Conservation (phyloP, 2,329 filamentous ascomycete genomes). For the Aspergillus sp. region DNA sequence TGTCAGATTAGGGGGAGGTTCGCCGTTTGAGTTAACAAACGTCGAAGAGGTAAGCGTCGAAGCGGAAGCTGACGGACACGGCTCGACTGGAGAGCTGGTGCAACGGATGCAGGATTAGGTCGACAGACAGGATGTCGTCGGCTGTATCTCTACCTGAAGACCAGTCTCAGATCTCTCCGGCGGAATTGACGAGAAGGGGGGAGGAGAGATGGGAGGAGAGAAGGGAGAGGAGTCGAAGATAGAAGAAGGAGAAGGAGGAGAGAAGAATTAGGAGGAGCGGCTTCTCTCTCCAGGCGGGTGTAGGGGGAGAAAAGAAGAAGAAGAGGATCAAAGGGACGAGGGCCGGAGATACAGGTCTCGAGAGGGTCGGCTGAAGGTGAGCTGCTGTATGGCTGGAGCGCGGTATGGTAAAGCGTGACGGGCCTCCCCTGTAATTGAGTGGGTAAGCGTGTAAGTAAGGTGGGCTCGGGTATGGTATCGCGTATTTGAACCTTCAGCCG, state of each 20-base stretch:
- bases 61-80: slow-evolving; percentile 38
- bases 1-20: slow-evolving; percentile 26
- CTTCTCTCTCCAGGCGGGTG: slow-evolving; percentile 45
- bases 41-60: slow-evolving; percentile 37
- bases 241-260: slow-evolving; percentile 30
- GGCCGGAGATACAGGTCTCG: slow-evolving; percentile 27
- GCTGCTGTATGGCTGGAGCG: slow-evolving; percentile 6
- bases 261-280: slow-evolving; percentile 37
- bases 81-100: slow-evolving; percentile 39
- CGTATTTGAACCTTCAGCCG: neutral
- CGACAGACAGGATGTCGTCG: slow-evolving; percentile 26
- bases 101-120: slow-evolving; percentile 29
- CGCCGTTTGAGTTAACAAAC: slow-evolving; percentile 43
- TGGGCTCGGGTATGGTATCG: neutral
- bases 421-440: slow-evolving; percentile 10
- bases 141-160: slow-evolving; percentile 32
- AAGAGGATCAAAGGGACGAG: slow-evolving; percentile 29
- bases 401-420: slow-evolving; percentile 23
- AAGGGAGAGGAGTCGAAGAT: slow-evolving; percentile 35
- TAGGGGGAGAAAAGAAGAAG: slow-evolving; percentile 37
- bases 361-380: slow-evolving; percentile 18
- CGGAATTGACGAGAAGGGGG: slow-evolving; percentile 30
- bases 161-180: slow-evolving; percentile 42
- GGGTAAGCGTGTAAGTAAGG: slow-evolving; percentile 1
- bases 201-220: slow-evolving; percentile 28